Percentiles rank a stretch among this genome's conserved stretches.
Conservation (phyloP, 2,329 filamentous ascomycete species). For the Daldinia eschscholtzii region DNA sequence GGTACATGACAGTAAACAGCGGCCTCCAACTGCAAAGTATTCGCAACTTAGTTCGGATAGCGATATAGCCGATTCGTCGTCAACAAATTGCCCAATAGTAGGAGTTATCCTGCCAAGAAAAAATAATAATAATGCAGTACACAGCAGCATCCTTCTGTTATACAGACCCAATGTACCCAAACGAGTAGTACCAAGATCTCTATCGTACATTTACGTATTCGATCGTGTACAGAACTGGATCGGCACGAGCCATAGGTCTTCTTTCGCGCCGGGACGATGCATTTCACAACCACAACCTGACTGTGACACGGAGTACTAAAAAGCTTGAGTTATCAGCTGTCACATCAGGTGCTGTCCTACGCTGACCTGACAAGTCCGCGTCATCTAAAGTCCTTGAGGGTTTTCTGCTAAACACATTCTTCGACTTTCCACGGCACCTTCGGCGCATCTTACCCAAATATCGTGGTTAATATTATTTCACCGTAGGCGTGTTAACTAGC, state of each 20-base stretch:
- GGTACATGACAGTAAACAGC: neutral
- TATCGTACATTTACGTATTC: too few relatives aligned
- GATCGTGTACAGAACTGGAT: constrained; percentile 8
- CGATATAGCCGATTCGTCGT: neutral
- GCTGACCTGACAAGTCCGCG: constrained; percentile 22
- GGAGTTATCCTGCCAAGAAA: neutral
- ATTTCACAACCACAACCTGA: neutral
- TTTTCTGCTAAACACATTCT: constrained; percentile 13
- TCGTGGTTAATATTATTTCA: constrained; percentile 6
- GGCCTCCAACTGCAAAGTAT: neutral
- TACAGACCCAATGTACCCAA: neutral
- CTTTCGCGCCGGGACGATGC: neutral
- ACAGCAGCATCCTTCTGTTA: neutral
- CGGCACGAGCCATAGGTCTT: neutral
- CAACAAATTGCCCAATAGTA: neutral
- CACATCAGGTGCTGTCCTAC: constrained; percentile 25
- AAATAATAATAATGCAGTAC: neutral
- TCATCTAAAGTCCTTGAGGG: constrained; percentile 28
- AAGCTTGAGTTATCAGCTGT: constrained; percentile 31
- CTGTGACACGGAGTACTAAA: constrained; percentile 7
- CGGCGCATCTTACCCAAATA: constrained; percentile 22
- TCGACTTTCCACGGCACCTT: constrained; percentile 1
- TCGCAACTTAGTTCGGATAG: neutral
- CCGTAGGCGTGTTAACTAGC: neutral
- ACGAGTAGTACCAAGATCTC: constrained; percentile 5